These are phyloP conservation scores for Coemansia sp. DNA, from an alignment of 192 early-diverging fungal species.

Conservation along the genomic window DNA sequence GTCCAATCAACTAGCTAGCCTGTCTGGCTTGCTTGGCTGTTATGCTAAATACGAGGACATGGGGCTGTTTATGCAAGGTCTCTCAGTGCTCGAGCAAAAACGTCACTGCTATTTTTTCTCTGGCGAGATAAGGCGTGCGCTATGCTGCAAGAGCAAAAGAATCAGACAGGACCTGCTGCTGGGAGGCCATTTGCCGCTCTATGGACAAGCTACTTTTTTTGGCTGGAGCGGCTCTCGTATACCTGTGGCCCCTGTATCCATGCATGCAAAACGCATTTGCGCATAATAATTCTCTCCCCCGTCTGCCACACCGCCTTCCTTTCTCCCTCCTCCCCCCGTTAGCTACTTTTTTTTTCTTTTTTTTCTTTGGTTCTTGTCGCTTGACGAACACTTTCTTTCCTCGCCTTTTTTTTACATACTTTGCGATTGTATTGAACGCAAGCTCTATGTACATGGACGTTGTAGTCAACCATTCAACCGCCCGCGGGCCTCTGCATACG, in stretches of 20 bases:
- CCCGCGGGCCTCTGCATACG: slow-evolving; percentile 17
- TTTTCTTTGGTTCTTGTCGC: slow-evolving; percentile 1
- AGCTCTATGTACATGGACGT: background rate
- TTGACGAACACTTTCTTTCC: background rate
- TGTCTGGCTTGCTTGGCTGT: background rate
- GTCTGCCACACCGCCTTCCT: background rate
- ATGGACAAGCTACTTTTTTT: background rate
- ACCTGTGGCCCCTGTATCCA: slow-evolving; percentile 6
- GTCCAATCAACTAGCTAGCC: background rate
- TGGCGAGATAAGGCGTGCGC: background rate
- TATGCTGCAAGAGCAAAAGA: slow-evolving; percentile 3
- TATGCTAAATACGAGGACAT: background rate
- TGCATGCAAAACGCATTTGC: slow-evolving; percentile 4
- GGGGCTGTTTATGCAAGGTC: background rate
- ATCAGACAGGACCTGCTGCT: background rate
- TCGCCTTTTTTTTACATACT: slow-evolving; percentile 3
- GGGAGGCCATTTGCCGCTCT: background rate
- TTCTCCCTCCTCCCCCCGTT: background rate
- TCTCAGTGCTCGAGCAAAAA: background rate
- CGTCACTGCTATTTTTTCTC: background rate
- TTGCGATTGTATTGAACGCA: slow-evolving; percentile 10
- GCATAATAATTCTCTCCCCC: slow-evolving; percentile 5
- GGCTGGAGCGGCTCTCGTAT: background rate
- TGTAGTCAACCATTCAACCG: slow-evolving; percentile 27
- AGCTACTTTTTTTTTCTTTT: slow-evolving; percentile 8